Evolutionary conservation across 2,329 filamentous ascomycete species (phyloP).

Genomic region (Cadophora sp.): DNA sequence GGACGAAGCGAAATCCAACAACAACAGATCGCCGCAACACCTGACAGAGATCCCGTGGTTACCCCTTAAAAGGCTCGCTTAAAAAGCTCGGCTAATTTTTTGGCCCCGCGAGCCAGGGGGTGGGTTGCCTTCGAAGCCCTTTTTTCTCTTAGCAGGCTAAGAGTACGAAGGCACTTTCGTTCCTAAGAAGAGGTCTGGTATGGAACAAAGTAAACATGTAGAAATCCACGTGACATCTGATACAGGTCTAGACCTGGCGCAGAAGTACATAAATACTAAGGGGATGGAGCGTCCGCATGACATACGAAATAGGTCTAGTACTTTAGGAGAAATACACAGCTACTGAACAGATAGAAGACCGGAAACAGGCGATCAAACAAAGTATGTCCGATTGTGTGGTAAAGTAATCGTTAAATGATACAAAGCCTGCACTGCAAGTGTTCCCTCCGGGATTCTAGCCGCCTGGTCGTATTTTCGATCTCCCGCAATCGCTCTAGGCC

Average conservation of each 20-base stretch:
- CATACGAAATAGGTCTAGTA: background rate
- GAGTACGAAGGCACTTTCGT: background rate
- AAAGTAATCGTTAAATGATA: background rate
- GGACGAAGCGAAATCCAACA: background rate
- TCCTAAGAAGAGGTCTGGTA: background rate
- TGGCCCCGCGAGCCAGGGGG: background rate
- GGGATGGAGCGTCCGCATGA: background rate
- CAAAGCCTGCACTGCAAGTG: constrained; percentile 3
- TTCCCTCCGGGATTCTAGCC: background rate
- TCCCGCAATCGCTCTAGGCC: too few relatives aligned
- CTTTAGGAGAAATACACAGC: background rate
- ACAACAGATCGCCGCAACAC: background rate
- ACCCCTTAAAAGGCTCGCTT: background rate
- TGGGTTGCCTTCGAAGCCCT: background rate
- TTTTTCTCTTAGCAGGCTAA: background rate
- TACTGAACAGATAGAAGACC: background rate
- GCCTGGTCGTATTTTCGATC: too few relatives aligned
- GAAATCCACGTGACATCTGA: background rate
- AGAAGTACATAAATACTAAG: too few relatives aligned
- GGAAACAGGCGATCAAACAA: background rate
- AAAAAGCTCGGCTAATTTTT: background rate
- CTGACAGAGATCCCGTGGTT: background rate
- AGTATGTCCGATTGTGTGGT: background rate
- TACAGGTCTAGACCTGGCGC: too few relatives aligned
- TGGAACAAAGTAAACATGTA: background rate